Evolutionary conservation across 768 basidiomycete species (phyloP), one percentile per base, ranked within the genome.

Genomic region (Lentinula edodes): DNA sequence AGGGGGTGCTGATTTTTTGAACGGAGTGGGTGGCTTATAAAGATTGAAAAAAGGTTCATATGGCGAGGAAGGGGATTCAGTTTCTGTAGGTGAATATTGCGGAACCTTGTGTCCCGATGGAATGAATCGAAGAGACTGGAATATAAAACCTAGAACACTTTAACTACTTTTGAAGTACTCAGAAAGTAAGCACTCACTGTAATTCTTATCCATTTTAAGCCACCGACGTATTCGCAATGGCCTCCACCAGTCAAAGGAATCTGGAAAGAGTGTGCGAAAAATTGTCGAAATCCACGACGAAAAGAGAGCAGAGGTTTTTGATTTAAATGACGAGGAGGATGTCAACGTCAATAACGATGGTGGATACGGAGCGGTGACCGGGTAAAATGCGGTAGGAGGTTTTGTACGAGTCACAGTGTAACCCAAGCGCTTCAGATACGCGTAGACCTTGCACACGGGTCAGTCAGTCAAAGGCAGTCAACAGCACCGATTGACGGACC

Each of bases 371-470:
- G 81, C 73, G 38, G 88, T 79, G 6, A 69, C 63, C 3, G 83
- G 80, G 66, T 88, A 90, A 15, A 78, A 76, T 0, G 76, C 61
- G 6, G 78, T 78, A 5, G 87, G 89, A 5, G 85, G 81, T 5
- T 80, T 76, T 0, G 92, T 78, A n/a, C 97, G 84, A 45, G 86
- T 91, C 9, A 98, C 85, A 10, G 86, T 81, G 73, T 97, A 99
- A 13, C 97, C 97, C 42, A 98, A 77, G 16, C 97, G 86, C 68
- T 89, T 93, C 36, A 99, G 80, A 73, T 96, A 95, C 0, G 96
- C 84, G 68, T 90, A 98, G 20, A 96, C 92, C 95, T 98, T 61
- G 12, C 34, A 15, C 52, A n/a, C 6, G 23, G 57, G 20, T 61
- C 52, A 65, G 41, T 39, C 23, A 65, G 41, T 39, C 23, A 35